Evolutionary conservation across 2,329 filamentous ascomycete species (phyloP), one percentile per base, ranked within the genome.

Genomic region (Colletotrichum limetticola): DNA sequence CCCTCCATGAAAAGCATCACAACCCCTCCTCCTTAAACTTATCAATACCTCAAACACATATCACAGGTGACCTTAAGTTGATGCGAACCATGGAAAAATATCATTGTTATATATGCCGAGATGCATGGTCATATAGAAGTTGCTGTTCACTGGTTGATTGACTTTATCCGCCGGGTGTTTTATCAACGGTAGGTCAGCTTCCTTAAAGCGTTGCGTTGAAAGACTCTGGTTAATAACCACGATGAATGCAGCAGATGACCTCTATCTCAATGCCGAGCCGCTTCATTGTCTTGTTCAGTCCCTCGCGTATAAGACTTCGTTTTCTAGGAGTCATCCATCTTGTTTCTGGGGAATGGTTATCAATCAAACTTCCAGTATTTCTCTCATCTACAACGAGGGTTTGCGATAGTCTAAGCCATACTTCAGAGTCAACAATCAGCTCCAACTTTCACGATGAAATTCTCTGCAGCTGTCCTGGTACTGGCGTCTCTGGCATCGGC

Each of bases 401-500:
- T 8, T n/a, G 42, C 19, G 8, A 49, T n/a, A n/a, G 6, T n/a
- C 37, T n/a, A n/a, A 8, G 9, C 5, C 12, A 8, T 55, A 19
- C 24, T 7, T 22, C 6, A 22, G 5, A 12, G 19, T 16, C 52
- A 2, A 22, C 14, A 26, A 22, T 35, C 28, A 22, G 4, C 9
- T 4, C 9, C n/a, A 6, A 6, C 11, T 26, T 6, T 16, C 14
- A 8, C n/a, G 12, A 37, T 57, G 49, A 42, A 65, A 14, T 11
- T 24, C 42, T 3, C 12, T 62, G 9, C 5, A 11, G 26, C 19
- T n/a, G 7, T 4, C 24, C 42, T 32, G 52, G 2, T n/a, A 16
- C 26, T 42, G 3, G n/a, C 12, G 22, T 24, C 35, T n/a, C 65
- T 79, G 42, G 80, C 78, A 49, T 78, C 82, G 72, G 84, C 82